A percentile compares a stretch with the other conserved stretches of the same genome.
Conservation (phyloP, 179 eudicot species). For the Beta corolliflora region DNA sequence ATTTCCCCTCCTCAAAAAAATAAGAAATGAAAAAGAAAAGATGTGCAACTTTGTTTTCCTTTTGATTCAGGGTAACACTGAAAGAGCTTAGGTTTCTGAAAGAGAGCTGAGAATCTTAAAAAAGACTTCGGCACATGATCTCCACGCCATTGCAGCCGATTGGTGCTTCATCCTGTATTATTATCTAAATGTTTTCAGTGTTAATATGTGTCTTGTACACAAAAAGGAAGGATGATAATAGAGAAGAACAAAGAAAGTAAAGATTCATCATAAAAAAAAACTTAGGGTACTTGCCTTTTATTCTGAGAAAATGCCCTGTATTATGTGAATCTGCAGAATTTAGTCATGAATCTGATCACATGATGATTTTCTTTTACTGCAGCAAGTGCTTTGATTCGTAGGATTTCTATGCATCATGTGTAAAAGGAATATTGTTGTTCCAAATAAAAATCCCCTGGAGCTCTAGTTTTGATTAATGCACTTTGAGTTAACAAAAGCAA, state of each 20-base stretch:
- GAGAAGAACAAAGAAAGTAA: background rate
- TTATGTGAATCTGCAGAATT: background rate
- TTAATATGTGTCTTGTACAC: background rate
- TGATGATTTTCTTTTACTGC: background rate
- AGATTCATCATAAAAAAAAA: too few relatives aligned
- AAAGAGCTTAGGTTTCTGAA: slow-evolving; percentile 27
- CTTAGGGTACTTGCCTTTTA: too few relatives aligned
- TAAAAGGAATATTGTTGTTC: too few relatives aligned
- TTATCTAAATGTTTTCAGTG: background rate
- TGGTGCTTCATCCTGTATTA: slow-evolving; percentile 22
- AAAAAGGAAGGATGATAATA: background rate
- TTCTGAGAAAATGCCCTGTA: background rate
- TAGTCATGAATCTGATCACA: background rate
- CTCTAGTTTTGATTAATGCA: too few relatives aligned
- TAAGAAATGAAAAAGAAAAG: background rate
- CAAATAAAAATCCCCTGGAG: too few relatives aligned
- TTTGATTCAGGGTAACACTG: background rate
- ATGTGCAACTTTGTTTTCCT: background rate
- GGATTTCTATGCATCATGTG: too few relatives aligned
- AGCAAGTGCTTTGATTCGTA: background rate
- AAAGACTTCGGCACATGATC: slow-evolving; percentile 17
- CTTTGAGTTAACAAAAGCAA: too few relatives aligned
- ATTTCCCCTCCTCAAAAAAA: too few relatives aligned
- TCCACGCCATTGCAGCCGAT: slow-evolving; percentile 16
- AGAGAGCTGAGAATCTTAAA: slow-evolving; percentile 20